phyloP scores from a whole-genome alignment of 192 early-diverging fungal species.

The Mortierella antarctica region DNA sequence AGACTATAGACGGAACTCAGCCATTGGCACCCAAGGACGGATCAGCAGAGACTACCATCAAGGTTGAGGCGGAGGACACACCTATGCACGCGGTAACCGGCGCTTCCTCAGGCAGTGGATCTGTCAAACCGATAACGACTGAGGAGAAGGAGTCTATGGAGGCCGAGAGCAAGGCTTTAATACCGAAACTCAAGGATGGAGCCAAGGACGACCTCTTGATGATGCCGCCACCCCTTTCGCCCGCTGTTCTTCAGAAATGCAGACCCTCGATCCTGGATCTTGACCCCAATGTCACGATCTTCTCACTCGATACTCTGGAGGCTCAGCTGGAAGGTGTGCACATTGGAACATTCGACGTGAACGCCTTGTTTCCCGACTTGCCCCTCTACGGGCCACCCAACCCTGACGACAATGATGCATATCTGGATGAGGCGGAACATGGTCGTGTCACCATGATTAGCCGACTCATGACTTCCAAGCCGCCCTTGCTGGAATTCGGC shows the following conservation, averaged over 20 bases:
- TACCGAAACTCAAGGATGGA: constrained; percentile 36
- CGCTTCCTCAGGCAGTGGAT: not conserved
- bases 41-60: constrained; percentile 13
- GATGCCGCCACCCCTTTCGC: constrained; percentile 57
- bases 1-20: constrained; percentile 11
- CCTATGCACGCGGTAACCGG: constrained; percentile 11
- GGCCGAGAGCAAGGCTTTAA: constrained; percentile 28
- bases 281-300: constrained; percentile 42
- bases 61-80: constrained; percentile 36
- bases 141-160: constrained; percentile 5
- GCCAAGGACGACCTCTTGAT: constrained; percentile 51
- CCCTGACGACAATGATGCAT: constrained; percentile 63
- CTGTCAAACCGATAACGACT: not conserved
- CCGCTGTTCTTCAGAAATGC: constrained; percentile 54
- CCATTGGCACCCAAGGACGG: constrained; percentile 12
- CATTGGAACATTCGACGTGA: constrained; percentile 47
- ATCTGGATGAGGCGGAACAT: constrained; percentile 66
- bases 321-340: constrained; percentile 35
- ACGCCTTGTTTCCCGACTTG: constrained; percentile 61
- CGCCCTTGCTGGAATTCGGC: constrained; percentile 39
- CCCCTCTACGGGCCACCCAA: constrained; percentile 64
- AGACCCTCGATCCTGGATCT: constrained; percentile 50
- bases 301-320: constrained; percentile 49
- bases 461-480: constrained; percentile 35
- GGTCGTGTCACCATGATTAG: constrained; percentile 59